Base-by-base conservation (phyloP, 805 yeast species). In the Zygosaccharomyces bisporus region DNA sequence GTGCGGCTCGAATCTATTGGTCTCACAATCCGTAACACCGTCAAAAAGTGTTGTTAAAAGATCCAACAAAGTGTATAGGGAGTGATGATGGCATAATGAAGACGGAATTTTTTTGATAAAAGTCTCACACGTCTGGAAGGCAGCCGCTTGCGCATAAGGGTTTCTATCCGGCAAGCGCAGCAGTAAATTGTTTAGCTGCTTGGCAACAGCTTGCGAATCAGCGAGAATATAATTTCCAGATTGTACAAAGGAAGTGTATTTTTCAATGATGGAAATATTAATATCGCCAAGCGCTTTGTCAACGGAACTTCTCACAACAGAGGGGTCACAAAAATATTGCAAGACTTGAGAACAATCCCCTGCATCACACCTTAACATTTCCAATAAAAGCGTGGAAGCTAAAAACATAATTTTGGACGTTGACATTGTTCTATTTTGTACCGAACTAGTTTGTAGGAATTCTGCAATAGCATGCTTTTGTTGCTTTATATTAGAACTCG, bases 401-500 rank as follows among this genome's bases (percentile, higher is more conserved):
- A 93, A 68, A 61, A 93, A 93, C 86, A 91, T 86, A 51, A 86
- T 71, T 55, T 86, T 86, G 4, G 95, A 82, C 52, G 81, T 77
- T 0, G 93, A 80, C 42, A 85, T 57, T 40, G 71, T 61, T 50
- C 75, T 73, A 56, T 75, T 63, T 51, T 79, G 82, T 25, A 76
- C 67, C 2, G 81, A 62, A 45, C 76, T 80, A 1, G 65, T 45
- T 34, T 65, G 61, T 4, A 69, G 55, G 18, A 62, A 59, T 8
- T 60, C 61, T 23, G 68, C 48, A 42, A 85, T 68, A 18, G 76
- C 74, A 41, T 75, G 81, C 45, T 80, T 80, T 61, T 89, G 96
- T 47, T 81, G 79, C 61, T 80, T 85, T 38, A 85, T 80, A 48
- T 86, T 86, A 45, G 79, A 81, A 55, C 84, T 84, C 1, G 95